Evolutionary conservation across 2,329 filamentous ascomycete species (phyloP).

Genomic region (Cercospora sp.): DNA sequence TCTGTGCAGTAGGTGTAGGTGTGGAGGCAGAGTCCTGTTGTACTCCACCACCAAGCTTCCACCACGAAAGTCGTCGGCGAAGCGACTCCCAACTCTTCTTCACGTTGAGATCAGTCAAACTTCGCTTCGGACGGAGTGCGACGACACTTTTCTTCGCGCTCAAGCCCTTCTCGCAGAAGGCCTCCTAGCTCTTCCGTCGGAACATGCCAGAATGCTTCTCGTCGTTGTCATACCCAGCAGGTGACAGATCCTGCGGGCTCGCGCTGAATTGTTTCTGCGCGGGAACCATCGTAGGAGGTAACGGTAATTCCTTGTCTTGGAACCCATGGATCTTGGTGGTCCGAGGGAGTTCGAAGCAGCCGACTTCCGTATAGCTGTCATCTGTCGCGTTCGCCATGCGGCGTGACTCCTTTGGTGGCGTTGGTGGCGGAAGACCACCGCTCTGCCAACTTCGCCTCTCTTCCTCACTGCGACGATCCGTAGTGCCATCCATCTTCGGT

Average conservation of each 20-base stretch:
- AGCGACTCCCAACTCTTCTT: conserved; percentile 17
- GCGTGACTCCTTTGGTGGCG: conserved; percentile 46
- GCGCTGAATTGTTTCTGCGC: conserved; percentile 26
- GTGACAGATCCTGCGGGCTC: conserved; percentile 26
- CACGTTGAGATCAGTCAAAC: not conserved
- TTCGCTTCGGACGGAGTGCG: not conserved
- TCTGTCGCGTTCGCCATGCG: conserved; percentile 8
- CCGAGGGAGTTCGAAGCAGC: conserved; percentile 3
- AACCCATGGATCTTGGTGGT: conserved; percentile 22
- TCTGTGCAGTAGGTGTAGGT: not conserved
- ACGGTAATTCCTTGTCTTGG: conserved; percentile 33
- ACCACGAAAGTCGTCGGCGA: not conserved
- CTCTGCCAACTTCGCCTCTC: conserved; percentile 29
- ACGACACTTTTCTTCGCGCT: not conserved
- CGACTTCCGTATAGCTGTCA: conserved; percentile 5
- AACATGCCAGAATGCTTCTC: conserved; percentile 4
- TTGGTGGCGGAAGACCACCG: conserved; percentile 44
- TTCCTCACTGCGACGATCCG: conserved; percentile 24
- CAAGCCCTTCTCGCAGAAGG: not conserved
- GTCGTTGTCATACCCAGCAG: not conserved
- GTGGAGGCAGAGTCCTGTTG: not conserved
- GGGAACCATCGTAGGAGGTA: conserved; percentile 24
- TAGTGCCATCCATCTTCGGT: conserved; percentile 34
- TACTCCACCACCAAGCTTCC: not conserved
- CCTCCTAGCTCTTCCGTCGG: conserved; percentile 5